phyloP scores from a whole-genome alignment of 176 grass and related monocot genomes.

The Neostapfia colusana region DNA sequence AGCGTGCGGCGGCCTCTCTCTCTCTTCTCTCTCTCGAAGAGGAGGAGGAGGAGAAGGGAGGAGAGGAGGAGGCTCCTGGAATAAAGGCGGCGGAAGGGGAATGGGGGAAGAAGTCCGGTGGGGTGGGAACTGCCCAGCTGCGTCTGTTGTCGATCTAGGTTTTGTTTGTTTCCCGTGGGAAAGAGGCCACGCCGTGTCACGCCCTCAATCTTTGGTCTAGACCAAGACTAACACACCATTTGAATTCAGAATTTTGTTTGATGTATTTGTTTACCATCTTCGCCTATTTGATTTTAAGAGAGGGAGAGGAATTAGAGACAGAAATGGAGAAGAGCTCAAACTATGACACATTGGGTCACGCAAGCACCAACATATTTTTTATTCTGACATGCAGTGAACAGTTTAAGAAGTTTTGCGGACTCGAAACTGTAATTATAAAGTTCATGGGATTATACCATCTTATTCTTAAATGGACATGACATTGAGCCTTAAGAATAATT shows the following conservation, averaged over 20 bases:
- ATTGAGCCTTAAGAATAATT: too few relatives aligned
- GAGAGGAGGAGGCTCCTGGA: neutral
- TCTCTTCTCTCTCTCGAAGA: neutral
- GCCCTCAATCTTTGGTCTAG: neutral
- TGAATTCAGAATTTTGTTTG: neutral
- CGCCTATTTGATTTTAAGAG: too few relatives aligned
- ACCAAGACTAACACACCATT: neutral
- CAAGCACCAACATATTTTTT: too few relatives aligned
- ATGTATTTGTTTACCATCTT: too few relatives aligned
- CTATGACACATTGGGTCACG: too few relatives aligned
- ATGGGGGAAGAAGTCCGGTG: constrained; percentile 10
- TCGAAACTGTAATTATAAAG: too few relatives aligned
- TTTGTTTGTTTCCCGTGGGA: neutral
- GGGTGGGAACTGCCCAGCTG: neutral
- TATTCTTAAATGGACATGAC: too few relatives aligned
- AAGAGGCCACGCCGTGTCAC: neutral
- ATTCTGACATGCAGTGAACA: too few relatives aligned
- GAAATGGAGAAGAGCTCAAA: too few relatives aligned
- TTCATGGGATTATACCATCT: too few relatives aligned
- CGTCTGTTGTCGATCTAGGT: neutral
- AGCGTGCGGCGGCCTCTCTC: neutral
- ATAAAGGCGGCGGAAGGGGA: constrained; percentile 22
- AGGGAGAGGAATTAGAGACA: too few relatives aligned
- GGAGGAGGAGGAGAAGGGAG: neutral
- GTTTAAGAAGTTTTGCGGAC: too few relatives aligned